These are phyloP conservation scores for Fagopyrum esculentum DNA, from an alignment of 148 eudicot species.

Conservation along the genomic window DNA sequence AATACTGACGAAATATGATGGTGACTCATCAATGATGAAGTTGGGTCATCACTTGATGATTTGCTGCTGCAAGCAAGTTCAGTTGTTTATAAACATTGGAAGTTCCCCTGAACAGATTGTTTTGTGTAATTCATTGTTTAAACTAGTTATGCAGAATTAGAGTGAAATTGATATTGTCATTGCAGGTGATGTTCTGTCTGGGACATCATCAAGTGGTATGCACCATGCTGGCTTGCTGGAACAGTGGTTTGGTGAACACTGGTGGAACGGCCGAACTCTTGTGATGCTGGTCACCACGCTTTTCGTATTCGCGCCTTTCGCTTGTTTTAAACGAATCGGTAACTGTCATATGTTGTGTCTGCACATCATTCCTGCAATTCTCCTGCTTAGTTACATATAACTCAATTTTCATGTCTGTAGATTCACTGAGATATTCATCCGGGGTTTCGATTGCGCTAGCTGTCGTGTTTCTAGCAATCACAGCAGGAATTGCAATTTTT, in stretches of 20 bases:
- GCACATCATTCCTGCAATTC: not conserved
- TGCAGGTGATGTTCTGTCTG: conserved; percentile 80
- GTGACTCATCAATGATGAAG: no score
- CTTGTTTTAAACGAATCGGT: conserved; percentile 78
- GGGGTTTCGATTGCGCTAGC: conserved; percentile 79
- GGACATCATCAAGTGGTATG: conserved; percentile 55
- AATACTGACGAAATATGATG: no score
- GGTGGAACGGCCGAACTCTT: conserved; percentile 66
- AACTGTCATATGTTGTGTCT: not conserved
- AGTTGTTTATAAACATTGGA: not conserved
- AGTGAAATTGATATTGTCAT: not conserved
- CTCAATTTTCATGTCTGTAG: conserved; percentile 23
- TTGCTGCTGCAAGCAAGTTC: not conserved
- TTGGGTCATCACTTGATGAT: no score
- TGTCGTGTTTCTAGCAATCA: conserved; percentile 68
- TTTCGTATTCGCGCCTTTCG: conserved; percentile 57
- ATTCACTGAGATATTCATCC: conserved; percentile 78
- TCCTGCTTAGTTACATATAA: not conserved
- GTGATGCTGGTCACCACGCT: conserved; percentile 56
- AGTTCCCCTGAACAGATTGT: not conserved
- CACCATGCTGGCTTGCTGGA: conserved; percentile 69
- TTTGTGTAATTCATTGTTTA: not conserved
- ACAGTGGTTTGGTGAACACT: conserved; percentile 72
- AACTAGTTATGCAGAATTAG: not conserved
- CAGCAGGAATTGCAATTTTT: conserved; percentile 50